These are phyloP conservation scores for Ophiostoma sp. DNA, from an alignment of 2,329 filamentous ascomycete species.

Conservation along the genomic window DNA sequence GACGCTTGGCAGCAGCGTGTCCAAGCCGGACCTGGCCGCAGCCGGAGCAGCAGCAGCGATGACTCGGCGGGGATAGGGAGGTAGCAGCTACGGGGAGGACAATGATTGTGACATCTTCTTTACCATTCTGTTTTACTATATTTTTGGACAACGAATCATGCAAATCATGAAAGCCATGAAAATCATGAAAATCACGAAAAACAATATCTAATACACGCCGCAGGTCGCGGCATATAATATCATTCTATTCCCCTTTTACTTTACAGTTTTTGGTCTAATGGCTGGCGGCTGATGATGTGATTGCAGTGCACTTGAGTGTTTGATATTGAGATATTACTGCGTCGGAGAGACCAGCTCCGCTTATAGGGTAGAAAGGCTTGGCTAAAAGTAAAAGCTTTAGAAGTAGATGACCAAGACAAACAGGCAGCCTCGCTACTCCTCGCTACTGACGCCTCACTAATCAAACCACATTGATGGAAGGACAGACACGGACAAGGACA, in stretches of 20 bases:
- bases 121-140: neutral
- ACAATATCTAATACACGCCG: slow-evolving; percentile 5
- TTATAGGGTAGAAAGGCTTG: neutral
- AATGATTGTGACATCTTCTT: neutral
- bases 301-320: neutral
- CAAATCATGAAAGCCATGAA: neutral
- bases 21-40: slow-evolving; percentile 54
- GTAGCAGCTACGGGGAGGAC: neutral
- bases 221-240: neutral
- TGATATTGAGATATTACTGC: neutral
- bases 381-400: neutral
- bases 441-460: neutral
- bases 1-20: slow-evolving; percentile 26
- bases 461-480: neutral
- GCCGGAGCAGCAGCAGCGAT: slow-evolving; percentile 56
- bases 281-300: neutral
- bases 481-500: neutral
- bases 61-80: slow-evolving; percentile 44
- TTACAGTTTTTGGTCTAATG: neutral
- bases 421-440: neutral
- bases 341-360: neutral
- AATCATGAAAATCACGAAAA: slow-evolving; percentile 8
- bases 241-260: neutral
- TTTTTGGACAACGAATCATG: slow-evolving; percentile 12
- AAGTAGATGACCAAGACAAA: neutral